Base-by-base conservation (phyloP, 1,139 yeast genomes). In the Nadsonia commutata region DNA sequence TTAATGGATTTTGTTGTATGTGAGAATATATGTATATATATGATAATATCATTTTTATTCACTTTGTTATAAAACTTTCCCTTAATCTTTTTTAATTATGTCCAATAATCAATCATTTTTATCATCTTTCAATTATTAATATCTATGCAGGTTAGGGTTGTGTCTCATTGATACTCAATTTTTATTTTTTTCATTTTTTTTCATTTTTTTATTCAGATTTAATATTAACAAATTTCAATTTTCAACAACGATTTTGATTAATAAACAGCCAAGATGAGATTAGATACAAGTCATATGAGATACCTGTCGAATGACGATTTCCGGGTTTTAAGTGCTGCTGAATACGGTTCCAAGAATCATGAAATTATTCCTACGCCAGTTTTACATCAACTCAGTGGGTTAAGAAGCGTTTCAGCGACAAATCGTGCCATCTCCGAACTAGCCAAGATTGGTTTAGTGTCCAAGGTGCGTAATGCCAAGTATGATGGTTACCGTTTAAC, bases 201-300 rank as follows among this genome's bases (percentile, higher is more conserved):
- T 21, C 23, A 9, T 21, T 21, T 6, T 9, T 21, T 9, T 21
- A 9, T 6, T 21, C 23, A 21, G 6, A 6, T 6, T 21, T 21
- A 21, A 21, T 16, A 27, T 27, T 27, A 13, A 27, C 9, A 11
- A 27, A 27, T 27, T 27, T 27, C 33, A 13, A 27, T 11, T 4
- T 16, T 9, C n/a, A 6, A 9, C 23, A 21, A 21, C 6, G 9
- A 21, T 21, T 21, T 6, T 6, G 8, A 21, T 21, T 6, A 21
- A 21, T 21, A 6, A 21, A 22, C 39, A 18, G n/a, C 38, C 36
- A 65, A 46, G 27, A 88, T 88, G 96, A 90, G 86, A 71, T 70
- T 90, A 45, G 96, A 90, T 55, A 82, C 94, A 0, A 71, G 93
- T 18, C 94, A 86, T 59, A 83, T 90, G 95, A 72, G 97, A 63